Evolutionary conservation across 345 rosid species (phyloP).

Genomic region (Camelina laxa): DNA sequence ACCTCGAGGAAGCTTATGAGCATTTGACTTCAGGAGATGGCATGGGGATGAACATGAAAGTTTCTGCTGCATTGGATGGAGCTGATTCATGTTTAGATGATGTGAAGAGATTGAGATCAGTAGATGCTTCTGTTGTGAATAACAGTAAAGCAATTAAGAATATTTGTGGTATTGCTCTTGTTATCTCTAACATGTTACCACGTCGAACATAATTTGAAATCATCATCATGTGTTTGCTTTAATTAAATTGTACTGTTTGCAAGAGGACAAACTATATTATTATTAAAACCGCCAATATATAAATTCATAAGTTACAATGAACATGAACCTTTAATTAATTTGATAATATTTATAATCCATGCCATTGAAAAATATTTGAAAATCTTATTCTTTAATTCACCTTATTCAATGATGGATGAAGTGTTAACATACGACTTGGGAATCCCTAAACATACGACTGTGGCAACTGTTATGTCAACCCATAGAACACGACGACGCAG

Average conservation of each 20-base stretch:
- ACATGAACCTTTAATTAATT: neutral
- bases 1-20: slow-evolving; percentile 36
- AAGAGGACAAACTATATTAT: slow-evolving; percentile 14
- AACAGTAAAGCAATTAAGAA: slow-evolving; percentile 37
- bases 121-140: slow-evolving; percentile 37
- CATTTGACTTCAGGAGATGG: slow-evolving; percentile 41
- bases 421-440: too few relatives aligned
- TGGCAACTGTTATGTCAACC: too few relatives aligned
- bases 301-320: neutral
- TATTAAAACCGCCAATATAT: neutral
- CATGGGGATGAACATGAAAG: slow-evolving; percentile 33
- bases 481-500: too few relatives aligned
- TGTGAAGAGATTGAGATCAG: slow-evolving; percentile 38
- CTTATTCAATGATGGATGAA: too few relatives aligned
- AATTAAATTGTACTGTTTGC: slow-evolving; percentile 17
- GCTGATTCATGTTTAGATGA: slow-evolving; percentile 44
- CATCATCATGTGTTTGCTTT: slow-evolving; percentile 24
- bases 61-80: slow-evolving; percentile 42
- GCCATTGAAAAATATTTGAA: neutral
- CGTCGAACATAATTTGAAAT: slow-evolving; percentile 31
- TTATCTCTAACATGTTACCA: slow-evolving; percentile 45
- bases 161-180: slow-evolving; percentile 44
- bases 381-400: too few relatives aligned
- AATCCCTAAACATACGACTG: too few relatives aligned
- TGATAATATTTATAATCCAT: neutral